phyloP scores from a whole-genome alignment of 176 grass and related monocot species.

The Thinopyrum elongatum region DNA sequence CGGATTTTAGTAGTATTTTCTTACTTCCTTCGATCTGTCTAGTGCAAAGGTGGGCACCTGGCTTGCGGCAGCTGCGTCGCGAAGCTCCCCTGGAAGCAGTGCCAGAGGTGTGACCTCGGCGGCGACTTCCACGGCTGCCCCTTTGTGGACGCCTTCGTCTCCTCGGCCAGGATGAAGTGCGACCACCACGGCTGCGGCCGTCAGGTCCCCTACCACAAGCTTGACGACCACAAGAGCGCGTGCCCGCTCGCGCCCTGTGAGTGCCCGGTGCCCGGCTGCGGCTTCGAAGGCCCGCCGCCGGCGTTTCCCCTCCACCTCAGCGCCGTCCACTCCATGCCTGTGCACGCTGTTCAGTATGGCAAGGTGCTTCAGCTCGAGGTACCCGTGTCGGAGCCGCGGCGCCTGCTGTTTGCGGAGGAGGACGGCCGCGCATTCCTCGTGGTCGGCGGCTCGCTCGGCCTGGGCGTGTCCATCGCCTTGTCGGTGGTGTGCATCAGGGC shows the following conservation, averaged over 20 bases:
- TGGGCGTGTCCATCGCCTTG: not conserved
- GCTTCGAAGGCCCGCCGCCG: not conserved
- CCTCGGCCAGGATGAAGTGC: not conserved
- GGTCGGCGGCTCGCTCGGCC: not conserved
- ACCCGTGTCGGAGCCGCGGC: not conserved
- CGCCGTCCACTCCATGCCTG: not conserved
- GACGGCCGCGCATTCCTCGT: not conserved
- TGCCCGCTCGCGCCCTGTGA: not conserved
- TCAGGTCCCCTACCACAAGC: not conserved
- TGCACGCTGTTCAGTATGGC: not conserved
- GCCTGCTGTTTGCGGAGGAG: not conserved
- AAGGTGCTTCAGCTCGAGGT: not conserved
- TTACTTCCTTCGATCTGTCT: not conserved
- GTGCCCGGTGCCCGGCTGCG: not conserved
- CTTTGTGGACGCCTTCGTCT: not conserved
- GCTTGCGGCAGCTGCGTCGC: not conserved
- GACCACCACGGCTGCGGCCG: not conserved
- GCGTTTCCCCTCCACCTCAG: not conserved
- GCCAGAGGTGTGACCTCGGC: not conserved
- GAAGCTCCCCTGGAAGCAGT: not conserved
- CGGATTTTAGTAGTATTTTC: too few species aligned
- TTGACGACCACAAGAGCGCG: not conserved
- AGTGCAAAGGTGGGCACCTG: constrained; percentile 20
- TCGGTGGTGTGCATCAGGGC: not conserved
- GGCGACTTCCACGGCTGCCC: not conserved